phyloP scores from a whole-genome alignment of 129 eudicot species.

The Lactuca saligna region DNA sequence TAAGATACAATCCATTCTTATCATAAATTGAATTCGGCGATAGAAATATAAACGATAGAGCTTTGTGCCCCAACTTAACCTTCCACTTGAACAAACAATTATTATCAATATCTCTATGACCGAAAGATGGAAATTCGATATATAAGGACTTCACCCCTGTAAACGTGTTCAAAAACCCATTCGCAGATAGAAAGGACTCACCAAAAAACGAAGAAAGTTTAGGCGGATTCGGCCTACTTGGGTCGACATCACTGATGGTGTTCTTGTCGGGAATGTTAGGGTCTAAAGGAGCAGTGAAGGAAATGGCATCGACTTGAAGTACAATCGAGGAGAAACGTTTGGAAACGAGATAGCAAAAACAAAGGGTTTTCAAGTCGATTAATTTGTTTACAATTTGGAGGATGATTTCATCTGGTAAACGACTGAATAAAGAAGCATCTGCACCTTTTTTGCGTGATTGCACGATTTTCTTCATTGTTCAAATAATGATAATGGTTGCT shows the following conservation, averaged over 20 bases:
- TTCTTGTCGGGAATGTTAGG: background rate
- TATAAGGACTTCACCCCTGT: conserved; percentile 14
- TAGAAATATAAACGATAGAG: conserved; percentile 12
- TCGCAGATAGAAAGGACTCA: background rate
- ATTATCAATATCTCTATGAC: background rate
- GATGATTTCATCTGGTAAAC: conserved; percentile 13
- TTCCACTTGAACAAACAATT: conserved; percentile 16
- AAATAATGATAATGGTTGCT: too few species aligned
- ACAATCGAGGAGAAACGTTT: conserved; percentile 16
- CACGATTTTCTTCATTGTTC: too few species aligned
- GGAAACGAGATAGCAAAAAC: conserved; percentile 17
- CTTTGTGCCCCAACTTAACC: conserved; percentile 8
- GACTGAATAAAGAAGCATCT: background rate
- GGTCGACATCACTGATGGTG: background rate
- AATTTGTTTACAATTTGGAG: conserved; percentile 8
- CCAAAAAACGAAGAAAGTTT: background rate
- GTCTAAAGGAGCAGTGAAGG: background rate
- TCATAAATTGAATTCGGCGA: background rate
- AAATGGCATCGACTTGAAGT: conserved; percentile 7
- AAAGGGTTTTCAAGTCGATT: conserved; percentile 31
- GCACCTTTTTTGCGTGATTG: too few species aligned
- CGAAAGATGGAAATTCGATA: background rate
- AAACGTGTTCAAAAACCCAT: conserved; percentile 7
- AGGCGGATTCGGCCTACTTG: background rate
- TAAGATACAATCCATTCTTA: background rate